phyloP scores from a whole-genome alignment of 2,329 filamentous ascomycete species.

The Madurella fahalii region DNA sequence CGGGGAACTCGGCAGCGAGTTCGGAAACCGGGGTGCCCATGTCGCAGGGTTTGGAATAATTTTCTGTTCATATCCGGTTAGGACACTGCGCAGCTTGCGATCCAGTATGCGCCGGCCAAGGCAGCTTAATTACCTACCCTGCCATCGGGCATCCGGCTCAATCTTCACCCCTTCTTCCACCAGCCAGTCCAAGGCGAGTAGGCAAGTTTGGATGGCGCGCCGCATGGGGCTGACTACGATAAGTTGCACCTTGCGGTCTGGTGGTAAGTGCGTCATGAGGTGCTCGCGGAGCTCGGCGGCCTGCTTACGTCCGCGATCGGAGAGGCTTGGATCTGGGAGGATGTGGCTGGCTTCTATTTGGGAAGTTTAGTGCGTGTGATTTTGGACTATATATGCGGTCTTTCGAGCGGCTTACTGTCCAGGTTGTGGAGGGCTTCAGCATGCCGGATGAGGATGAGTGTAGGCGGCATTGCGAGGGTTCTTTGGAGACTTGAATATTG shows the following conservation, averaged over 20 bases:
- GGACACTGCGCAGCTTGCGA: no score
- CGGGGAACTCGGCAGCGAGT: constrained; percentile 47
- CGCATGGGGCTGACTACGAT: constrained; percentile 63
- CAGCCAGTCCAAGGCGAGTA: constrained; percentile 55
- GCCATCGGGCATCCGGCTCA: constrained; percentile 58
- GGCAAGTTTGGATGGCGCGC: constrained; percentile 60
- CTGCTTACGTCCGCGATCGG: constrained; percentile 44
- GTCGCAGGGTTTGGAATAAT: constrained; percentile 56
- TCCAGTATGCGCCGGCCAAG: no score
- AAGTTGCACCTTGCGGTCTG: constrained; percentile 42
- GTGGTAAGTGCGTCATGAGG: constrained; percentile 36
- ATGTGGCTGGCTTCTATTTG: constrained; percentile 32
- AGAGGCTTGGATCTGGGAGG: constrained; percentile 47
- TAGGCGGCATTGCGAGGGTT: constrained; percentile 44
- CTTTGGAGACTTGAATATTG: no score
- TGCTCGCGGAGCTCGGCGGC: constrained; percentile 42
- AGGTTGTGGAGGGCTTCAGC: constrained; percentile 63
- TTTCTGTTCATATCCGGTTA: constrained; percentile 36
- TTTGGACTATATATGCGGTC: neutral
- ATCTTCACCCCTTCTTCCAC: constrained; percentile 52
- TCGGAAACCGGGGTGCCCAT: constrained; percentile 47
- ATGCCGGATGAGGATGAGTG: constrained; percentile 80
- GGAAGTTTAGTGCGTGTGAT: neutral
- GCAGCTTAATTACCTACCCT: constrained; percentile 48
- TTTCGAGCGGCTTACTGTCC: constrained; percentile 38